Evolutionary conservation across 2,329 filamentous ascomycete species (phyloP).

Genomic region (Aspergillus novofumigatus): DNA sequence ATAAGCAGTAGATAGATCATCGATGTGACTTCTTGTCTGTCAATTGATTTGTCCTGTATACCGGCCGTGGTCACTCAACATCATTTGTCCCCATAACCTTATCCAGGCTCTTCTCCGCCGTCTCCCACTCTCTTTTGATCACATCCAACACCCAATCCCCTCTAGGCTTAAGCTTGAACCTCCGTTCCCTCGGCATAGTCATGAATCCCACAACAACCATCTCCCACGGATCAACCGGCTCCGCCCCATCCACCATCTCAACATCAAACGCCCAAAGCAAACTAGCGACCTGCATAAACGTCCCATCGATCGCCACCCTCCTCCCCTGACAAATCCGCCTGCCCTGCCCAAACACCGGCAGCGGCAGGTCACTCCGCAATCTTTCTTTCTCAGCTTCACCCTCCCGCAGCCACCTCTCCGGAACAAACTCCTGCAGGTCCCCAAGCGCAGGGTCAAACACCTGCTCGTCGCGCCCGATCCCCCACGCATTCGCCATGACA

Average conservation of each 20-base stretch:
- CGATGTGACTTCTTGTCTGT: too few species aligned
- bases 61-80: conserved; percentile 6
- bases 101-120: conserved; percentile 12
- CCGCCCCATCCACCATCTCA: conserved; percentile 8
- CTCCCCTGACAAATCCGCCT: conserved; percentile 21
- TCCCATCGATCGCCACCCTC: conserved; percentile 18
- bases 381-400: neutral
- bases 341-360: conserved; percentile 20
- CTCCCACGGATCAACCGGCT: conserved; percentile 16
- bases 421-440: conserved; percentile 14
- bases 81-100: conserved; percentile 16
- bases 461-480: conserved; percentile 41
- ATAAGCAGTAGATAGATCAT: too few species aligned
- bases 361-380: conserved; percentile 15
- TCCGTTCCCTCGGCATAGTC: conserved; percentile 17
- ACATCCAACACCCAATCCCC: conserved; percentile 13
- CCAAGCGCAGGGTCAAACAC: conserved; percentile 28
- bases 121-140: conserved; percentile 15
- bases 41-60: too few species aligned
- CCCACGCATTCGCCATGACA: conserved; percentile 44
- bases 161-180: conserved; percentile 17
- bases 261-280: conserved; percentile 23
- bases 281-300: conserved; percentile 18
- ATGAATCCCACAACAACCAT: conserved; percentile 23
- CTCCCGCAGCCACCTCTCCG: conserved; percentile 16